These are phyloP conservation scores for Suhomyces ambrosiae DNA, from an alignment of 1,139 yeast genomes.

Conservation along the genomic window DNA sequence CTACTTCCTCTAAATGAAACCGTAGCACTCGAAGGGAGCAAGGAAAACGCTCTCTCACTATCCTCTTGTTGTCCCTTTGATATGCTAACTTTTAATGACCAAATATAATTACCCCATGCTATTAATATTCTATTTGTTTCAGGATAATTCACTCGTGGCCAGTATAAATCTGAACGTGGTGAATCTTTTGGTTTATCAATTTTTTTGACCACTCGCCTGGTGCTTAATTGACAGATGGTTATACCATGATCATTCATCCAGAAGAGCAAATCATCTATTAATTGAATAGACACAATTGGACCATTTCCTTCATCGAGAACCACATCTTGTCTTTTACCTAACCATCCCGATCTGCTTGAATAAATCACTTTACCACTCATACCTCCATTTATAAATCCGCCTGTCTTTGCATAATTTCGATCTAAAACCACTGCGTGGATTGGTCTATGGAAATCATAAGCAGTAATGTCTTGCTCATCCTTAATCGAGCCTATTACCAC, in stretches of 20 bases:
- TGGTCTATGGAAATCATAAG: conserved; percentile 85
- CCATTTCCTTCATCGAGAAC: conserved; percentile 64
- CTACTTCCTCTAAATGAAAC: conserved; percentile 50
- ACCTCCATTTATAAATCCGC: conserved; percentile 83
- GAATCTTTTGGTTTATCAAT: conserved; percentile 61
- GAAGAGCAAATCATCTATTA: conserved; percentile 62
- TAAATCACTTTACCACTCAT: conserved; percentile 81
- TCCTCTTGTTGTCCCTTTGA: conserved; percentile 6
- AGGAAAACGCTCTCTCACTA: conserved; percentile 12
- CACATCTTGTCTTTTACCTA: conserved; percentile 75
- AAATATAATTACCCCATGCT: conserved; percentile 83
- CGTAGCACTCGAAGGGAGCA: conserved; percentile 69
- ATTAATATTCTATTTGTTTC: conserved; percentile 70
- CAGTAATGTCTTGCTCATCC: conserved; percentile 66
- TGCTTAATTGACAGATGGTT: conserved; percentile 53
- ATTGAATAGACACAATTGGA: conserved; percentile 68
- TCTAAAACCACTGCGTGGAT: conserved; percentile 85
- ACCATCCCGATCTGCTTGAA: conserved; percentile 75
- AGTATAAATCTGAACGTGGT: conserved; percentile 77
- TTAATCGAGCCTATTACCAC: conserved; percentile 74
- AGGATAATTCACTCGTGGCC: conserved; percentile 75
- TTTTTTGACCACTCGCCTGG: conserved; percentile 47
- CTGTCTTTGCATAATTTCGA: conserved; percentile 59
- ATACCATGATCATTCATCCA: conserved; percentile 91
- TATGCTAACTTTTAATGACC: conserved; percentile 63